phyloP scores from a whole-genome alignment of 495 filamentous ascomycete species.

The Penicillium bialowiezense region DNA sequence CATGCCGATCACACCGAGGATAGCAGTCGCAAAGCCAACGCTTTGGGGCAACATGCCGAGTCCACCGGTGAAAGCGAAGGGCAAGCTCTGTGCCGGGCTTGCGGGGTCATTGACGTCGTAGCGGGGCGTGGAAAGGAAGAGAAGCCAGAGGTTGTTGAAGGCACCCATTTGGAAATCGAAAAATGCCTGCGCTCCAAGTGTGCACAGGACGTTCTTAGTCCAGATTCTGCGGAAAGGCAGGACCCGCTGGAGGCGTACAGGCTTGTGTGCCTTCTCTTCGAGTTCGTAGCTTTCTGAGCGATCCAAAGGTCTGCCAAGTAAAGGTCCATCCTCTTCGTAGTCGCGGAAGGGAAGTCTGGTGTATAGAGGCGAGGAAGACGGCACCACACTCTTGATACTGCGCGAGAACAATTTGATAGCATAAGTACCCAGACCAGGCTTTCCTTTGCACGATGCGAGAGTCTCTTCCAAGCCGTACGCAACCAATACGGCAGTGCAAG shows the following conservation, averaged over 20 bases:
- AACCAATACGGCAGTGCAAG: conserved; percentile 50
- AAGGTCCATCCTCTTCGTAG: conserved; percentile 35
- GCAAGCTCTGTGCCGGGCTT: conserved; percentile 45
- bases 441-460: conserved; percentile 42
- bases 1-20: conserved; percentile 76
- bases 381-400: conserved; percentile 23
- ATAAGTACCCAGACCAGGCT: conserved; percentile 38
- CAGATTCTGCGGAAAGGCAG: conserved; percentile 75
- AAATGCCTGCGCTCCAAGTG: conserved; percentile 65
- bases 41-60: conserved; percentile 70
- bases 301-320: conserved; percentile 26
- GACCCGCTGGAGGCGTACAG: conserved; percentile 22
- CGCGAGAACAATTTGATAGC: conserved; percentile 31
- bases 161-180: conserved; percentile 75
- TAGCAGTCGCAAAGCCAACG: conserved; percentile 75
- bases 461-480: conserved; percentile 68
- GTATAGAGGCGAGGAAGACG: conserved; percentile 37
- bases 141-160: conserved; percentile 81
- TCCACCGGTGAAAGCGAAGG: conserved; percentile 77
- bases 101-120: conserved; percentile 50
- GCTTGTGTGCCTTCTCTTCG: conserved; percentile 36
- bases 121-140: conserved; percentile 79
- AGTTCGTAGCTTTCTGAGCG: conserved; percentile 38
- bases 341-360: conserved; percentile 35
- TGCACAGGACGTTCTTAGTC: conserved; percentile 71